Conservation (phyloP, 352 stramenopile species). For the Globisporangium viniferum region DNA sequence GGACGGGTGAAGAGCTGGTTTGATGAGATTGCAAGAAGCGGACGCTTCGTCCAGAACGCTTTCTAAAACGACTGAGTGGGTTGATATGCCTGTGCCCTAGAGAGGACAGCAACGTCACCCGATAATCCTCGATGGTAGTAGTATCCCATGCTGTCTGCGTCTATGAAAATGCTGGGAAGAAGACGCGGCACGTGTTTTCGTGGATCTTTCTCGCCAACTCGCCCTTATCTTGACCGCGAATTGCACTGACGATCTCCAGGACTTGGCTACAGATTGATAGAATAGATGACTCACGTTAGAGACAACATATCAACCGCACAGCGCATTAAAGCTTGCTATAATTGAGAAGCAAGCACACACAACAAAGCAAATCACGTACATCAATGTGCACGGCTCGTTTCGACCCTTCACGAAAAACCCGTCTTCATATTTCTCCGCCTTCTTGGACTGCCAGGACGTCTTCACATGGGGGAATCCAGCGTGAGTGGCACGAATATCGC, state of each 20-base stretch:
- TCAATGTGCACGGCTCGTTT: constrained; percentile 94
- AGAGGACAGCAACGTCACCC: background rate
- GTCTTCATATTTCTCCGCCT: constrained; percentile 91
- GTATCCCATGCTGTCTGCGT: background rate
- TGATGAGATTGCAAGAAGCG: constrained; percentile 1
- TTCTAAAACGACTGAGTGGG: constrained; percentile 3
- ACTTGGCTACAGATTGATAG: constrained; percentile 51
- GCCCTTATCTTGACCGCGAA: constrained; percentile 48
- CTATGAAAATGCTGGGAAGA: constrained; percentile 40
- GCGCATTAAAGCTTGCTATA: background rate
- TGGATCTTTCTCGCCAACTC: constrained; percentile 47
- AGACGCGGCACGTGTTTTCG: constrained; percentile 64
- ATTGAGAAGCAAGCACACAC: background rate
- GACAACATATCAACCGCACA: background rate
- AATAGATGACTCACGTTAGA: background rate
- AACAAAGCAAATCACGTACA: constrained; percentile 62
- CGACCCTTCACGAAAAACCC: constrained; percentile 91
- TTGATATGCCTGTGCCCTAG: background rate
- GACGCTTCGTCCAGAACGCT: constrained; percentile 8
- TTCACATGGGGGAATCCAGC: constrained; percentile 86
- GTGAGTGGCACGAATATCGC: constrained; percentile 94
- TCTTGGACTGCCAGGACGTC: constrained; percentile 88
- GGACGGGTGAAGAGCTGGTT: constrained; percentile 8
- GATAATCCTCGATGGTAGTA: background rate
- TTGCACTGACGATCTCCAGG: constrained; percentile 72